Evolutionary conservation across 2,329 filamentous ascomycete genomes (phyloP).

Genomic region (Emergomyces africanus): DNA sequence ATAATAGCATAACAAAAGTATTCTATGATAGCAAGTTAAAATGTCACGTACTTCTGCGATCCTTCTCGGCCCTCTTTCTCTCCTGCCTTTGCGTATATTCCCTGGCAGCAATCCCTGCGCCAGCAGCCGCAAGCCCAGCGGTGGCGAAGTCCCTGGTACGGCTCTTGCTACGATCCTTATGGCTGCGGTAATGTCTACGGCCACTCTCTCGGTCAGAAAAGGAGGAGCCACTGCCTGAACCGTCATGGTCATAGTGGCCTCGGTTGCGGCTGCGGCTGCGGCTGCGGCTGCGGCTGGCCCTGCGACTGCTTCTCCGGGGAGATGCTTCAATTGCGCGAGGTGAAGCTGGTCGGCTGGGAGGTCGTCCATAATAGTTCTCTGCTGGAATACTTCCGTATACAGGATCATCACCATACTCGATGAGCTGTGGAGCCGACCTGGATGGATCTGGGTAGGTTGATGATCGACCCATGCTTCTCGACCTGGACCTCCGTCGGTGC

Average conservation of each 20-base stretch:
- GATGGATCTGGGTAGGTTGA: conserved; percentile 27
- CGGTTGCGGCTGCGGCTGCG: conserved; percentile 38
- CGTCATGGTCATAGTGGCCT: conserved; percentile 23
- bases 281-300: conserved; percentile 31
- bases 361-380: conserved; percentile 35
- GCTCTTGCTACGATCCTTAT: conserved; percentile 23
- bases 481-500: conserved; percentile 36
- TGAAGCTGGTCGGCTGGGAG: conserved; percentile 25
- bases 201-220: conserved; percentile 24
- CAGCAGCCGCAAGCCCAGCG: conserved; percentile 45
- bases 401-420: conserved; percentile 52
- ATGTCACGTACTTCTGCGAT: conserved; percentile 35
- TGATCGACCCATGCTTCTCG: conserved; percentile 29
- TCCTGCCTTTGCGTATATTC: conserved; percentile 45
- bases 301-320: conserved; percentile 28
- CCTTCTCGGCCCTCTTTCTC: conserved; percentile 42
- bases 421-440: conserved; percentile 38
- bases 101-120: conserved; percentile 44
- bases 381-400: conserved; percentile 43
- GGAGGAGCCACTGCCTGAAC: conserved; percentile 25
- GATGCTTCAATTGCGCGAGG: conserved; percentile 3
- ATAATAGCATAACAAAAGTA: conserved; percentile 6
- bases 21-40: conserved; percentile 14
- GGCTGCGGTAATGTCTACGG: conserved; percentile 19
- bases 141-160: conserved; percentile 37